phyloP scores from a whole-genome alignment of 345 rosid species.

The Kernera saxatilis region DNA sequence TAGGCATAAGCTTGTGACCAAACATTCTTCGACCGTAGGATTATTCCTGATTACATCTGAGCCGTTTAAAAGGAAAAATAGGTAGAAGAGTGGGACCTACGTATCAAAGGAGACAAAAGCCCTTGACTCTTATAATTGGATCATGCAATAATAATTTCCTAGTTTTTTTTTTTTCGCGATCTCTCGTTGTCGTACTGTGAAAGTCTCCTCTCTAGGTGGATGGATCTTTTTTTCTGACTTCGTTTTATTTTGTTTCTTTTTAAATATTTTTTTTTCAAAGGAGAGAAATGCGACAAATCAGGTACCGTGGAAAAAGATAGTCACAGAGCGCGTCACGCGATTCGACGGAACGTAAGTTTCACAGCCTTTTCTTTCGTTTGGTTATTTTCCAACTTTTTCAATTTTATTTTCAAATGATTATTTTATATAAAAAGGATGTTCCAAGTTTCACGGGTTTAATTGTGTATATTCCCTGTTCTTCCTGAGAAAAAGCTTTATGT shows the following conservation, averaged over 20 bases:
- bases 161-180: background rate
- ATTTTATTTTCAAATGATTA: background rate
- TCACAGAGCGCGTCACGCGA: slow-evolving; percentile 16
- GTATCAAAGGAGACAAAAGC: slow-evolving; percentile 18
- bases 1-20: background rate
- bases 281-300: slow-evolving; percentile 31
- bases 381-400: background rate
- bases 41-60: slow-evolving; percentile 9
- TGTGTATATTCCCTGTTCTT: background rate
- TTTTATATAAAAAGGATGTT: slow-evolving; percentile 5
- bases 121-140: slow-evolving; percentile 20
- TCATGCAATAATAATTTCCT: background rate
- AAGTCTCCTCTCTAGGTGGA: slow-evolving; percentile 1
- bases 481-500: background rate
- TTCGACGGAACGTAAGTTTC: slow-evolving; percentile 13
- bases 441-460: slow-evolving; percentile 11
- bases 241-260: background rate
- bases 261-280: background rate
- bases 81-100: background rate
- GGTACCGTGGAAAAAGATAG: slow-evolving; percentile 27
- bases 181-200: slow-evolving; percentile 11
- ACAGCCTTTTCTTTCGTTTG: background rate
- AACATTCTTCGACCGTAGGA: slow-evolving; percentile 3
- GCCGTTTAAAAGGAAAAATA: background rate
- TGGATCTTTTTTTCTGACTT: background rate